Base-by-base conservation (phyloP, 2,329 filamentous ascomycete genomes). In the Ophiostoma sp. region DNA sequence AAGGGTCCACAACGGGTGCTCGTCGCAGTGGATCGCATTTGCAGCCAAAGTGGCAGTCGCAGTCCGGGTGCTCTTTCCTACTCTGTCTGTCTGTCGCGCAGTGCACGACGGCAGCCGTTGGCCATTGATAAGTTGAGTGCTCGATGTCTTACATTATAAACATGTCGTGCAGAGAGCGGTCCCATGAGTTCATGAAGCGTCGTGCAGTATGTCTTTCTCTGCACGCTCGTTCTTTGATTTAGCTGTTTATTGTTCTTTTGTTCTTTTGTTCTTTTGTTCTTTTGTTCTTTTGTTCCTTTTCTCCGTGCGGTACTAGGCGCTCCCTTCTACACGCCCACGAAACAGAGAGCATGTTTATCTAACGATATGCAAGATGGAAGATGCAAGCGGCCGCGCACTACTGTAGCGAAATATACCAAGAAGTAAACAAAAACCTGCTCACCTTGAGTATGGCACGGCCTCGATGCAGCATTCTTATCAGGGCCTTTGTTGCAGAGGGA, bases 271-370 rank as follows among this genome's bases (percentile, higher is more conserved):
- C 49, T 55, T 44, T 11, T 44, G 2, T 7, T 44, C 11, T 55
- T 55, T 11, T 9, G 6, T 18, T 18, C 14, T 52, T 6, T 52
- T 18, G 7, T 4, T 4, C 4, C 5, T 52, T 52, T 11, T 52
- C 18, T 9, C 45, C 12, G 4, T 47, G 16, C 45, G 5, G 12
- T 47, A 44, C 42, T 44, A 2, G 27, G 27, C 27, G 27, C 27
- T 44, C 5, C 42, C 42, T 44, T 14, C 47, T 5, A 14, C n/a
- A 40, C 52, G 12, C 52, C 16, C 9, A 63, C 40, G 40, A 42
- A 63, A 63, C 60, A 42, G 9, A 14, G 60, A 63, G 60, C 60
- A 63, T 7, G 60, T 63, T 63, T 63, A 11, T 44, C 60, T 44
- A 40, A 63, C 60, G 27, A 27, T 27, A 27, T 27, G 27, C 27